Evolutionary conservation across 1,284 basidiomycete species (phyloP), one percentile per base, ranked within the genome.

Genomic region (Sporisorium sorghi): DNA sequence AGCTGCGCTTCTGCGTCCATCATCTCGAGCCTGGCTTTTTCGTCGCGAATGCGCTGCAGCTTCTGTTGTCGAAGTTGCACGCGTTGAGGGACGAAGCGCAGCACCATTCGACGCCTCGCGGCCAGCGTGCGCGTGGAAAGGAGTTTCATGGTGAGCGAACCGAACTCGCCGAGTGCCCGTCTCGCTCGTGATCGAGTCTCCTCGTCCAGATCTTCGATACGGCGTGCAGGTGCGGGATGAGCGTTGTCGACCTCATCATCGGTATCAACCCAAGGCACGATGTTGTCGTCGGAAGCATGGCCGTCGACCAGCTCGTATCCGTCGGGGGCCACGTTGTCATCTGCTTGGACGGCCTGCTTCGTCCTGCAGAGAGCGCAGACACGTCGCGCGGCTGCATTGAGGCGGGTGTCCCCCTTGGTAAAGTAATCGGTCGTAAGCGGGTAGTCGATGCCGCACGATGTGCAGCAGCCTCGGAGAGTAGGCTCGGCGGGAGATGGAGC

Each of bases 341-440:
- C 55, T 1, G 43, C 35, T 23, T 15, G 26, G 8, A 60, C n/a
- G 12, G 14, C 12, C 2, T 42, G 10, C 11, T 54, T 40, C 1
- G 17, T 39, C 15, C 32, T 48, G 37, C 66, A 69, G 11, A 21
- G 1, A n/a, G 23, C 51, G 47, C 66, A 69, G 7, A n/a, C 28
- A 0, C 59, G 28, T 2, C 59, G 23, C 6, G 53, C 9, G 5
- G 14, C 24, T 23, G 35, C n/a, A n/a, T n/a, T n/a, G n/a, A n/a
- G n/a, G n/a, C n/a, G n/a, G n/a, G n/a, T n/a, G n/a, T n/a, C n/a
- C n/a, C n/a, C n/a, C n/a, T n/a, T n/a, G n/a, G 14, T 2, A 10
- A 69, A 69, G 30, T 54, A 62, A 0, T 33, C 3, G 26, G 0
- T 5, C n/a, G 35, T 62, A 8, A 62, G 52, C 1, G 66, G 66